Evolutionary conservation across 2,329 filamentous ascomycete genomes (phyloP), one percentile per base, ranked within the genome.

Genomic region (Colletotrichum falcatum): DNA sequence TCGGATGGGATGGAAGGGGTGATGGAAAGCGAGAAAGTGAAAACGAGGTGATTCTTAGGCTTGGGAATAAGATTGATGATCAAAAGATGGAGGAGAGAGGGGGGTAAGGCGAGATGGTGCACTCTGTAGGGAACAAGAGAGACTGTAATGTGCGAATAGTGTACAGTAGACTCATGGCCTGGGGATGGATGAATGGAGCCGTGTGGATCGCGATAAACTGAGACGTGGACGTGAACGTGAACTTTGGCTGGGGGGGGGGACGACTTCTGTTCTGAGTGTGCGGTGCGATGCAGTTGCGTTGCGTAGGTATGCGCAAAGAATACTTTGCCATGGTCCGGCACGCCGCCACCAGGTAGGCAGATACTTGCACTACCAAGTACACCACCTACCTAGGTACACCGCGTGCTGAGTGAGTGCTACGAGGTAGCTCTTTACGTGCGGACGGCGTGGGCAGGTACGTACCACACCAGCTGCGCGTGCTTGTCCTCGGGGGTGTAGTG

Each of bases 261-360:
- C 16, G 16, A 42, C 5, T 3, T 18, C n/a, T n/a, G n/a, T n/a
- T n/a, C n/a, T n/a, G n/a, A n/a, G n/a, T n/a, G n/a, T n/a, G n/a
- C n/a, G n/a, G 30, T 58, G 59, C 49, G 28, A 39, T 54, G 61
- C 55, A 33, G 61, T 44, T 30, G 67, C 42, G 55, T n/a, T n/a
- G n/a, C n/a, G n/a, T n/a, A n/a, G n/a, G n/a, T 44, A 66, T 70
- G 51, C 46, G 59, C 55, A 58, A 70, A 53, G 49, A 51, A 63
- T 70, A 61, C 63, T 62, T 62, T 67, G 67, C 67, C 58, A 70
- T 67, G 44, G 44, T 51, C 63, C 35, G 42, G 58, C 28, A 44
- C 67, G 64, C 63, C 63, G 62, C 51, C 44, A n/a, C n/a, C n/a
- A n/a, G n/a, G n/a, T n/a, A 33, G 30, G 30, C 30, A 23, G 44